phyloP scores from a whole-genome alignment of 202 grass and related monocot genomes.

The Eragrostis tef region DNA sequence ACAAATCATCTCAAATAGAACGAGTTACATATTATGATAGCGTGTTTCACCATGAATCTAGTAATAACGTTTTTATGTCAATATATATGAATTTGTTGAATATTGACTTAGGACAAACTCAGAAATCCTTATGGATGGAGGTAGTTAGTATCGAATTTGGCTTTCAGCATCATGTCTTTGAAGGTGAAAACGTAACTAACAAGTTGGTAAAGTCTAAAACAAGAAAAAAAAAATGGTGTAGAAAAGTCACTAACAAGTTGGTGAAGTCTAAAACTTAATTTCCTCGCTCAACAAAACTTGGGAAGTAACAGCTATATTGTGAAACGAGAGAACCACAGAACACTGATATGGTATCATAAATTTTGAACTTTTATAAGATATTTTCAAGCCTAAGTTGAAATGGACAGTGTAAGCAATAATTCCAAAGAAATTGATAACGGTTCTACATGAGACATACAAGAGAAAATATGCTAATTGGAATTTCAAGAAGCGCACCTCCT shows the following conservation, averaged over 20 bases:
- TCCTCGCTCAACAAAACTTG: neutral
- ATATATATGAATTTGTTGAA: too few species aligned
- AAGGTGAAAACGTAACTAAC: neutral
- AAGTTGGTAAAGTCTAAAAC: neutral
- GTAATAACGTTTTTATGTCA: too few species aligned
- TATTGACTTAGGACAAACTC: too few species aligned
- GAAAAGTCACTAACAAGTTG: neutral
- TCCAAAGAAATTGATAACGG: neutral
- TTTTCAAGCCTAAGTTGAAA: constrained; percentile 19
- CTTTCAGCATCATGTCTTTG: constrained; percentile 1
- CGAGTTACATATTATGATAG: too few species aligned
- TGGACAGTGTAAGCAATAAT: neutral
- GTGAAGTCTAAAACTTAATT: neutral
- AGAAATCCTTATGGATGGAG: too few species aligned
- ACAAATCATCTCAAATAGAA: too few species aligned
- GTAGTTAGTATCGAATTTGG: neutral
- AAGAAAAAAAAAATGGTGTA: neutral
- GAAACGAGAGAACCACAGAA: neutral
- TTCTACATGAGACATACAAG: constrained; percentile 11
- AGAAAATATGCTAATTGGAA: constrained; percentile 7
- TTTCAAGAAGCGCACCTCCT: constrained; percentile 62
- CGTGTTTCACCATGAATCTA: too few species aligned
- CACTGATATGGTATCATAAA: constrained; percentile 2
- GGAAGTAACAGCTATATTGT: neutral
- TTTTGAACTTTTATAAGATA: neutral